Evolutionary conservation across 805 yeast species (phyloP), one percentile per base, ranked within the genome.

Genomic region (Pichia cabralensis): DNA sequence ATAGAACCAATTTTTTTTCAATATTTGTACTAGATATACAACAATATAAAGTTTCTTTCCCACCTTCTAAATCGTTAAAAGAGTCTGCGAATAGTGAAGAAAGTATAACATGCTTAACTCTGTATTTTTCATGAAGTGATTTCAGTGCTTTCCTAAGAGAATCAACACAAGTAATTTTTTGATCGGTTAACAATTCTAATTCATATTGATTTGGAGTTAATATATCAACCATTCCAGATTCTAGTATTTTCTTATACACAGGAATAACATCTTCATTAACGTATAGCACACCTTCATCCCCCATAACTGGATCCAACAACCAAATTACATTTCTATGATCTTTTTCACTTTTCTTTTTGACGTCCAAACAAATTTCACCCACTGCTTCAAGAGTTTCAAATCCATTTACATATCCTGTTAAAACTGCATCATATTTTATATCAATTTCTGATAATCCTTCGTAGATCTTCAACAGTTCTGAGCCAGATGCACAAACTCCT

Each of bases 171-270:
- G 48, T 49, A 15, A 83, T 68, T 34, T 62, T 63, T 34, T 58
- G 49, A 11, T 46, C 56, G 17, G 49, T 18, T 28, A 89, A 56
- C 20, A 84, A 53, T 56, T 86, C 96, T 13, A 80, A 67, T 53
- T 88, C 97, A 55, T 80, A 89, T 53, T 83, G 94, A 54, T 88
- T 88, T 3, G 97, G 97, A 0, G 96, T 88, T 12, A 83, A 72
- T 8, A 84, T 60, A 45, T 81, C 84, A 8, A 86, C 80, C 2
- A 42, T 48, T 6, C 66, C 73, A 26, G 47, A 45, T 14, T 53
- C 43, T 20, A 78, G 49, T 11, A 76, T 59, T 4, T 56, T 43
- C 45, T 64, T 61, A 46, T 79, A 77, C 5, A 68, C 69, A 1
- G 94, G 79, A 6, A 81, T 67, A 22, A 72, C 67, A 34, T 71